These are phyloP conservation scores for Clausena lansium DNA, from an alignment of 345 rosid species.

Conservation along the genomic window DNA sequence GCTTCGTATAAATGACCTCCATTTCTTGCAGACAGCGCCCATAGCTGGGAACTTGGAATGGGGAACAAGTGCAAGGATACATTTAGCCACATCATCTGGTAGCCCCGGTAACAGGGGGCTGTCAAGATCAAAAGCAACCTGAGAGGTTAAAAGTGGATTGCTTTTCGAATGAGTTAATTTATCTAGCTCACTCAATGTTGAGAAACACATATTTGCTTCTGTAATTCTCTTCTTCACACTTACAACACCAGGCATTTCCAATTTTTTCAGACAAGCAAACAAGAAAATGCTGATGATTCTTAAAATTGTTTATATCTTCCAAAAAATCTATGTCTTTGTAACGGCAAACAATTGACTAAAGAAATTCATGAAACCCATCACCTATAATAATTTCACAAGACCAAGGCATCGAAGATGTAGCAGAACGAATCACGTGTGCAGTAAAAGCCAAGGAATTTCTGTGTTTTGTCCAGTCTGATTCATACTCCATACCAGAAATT, in stretches of 20 bases:
- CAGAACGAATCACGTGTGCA: conserved; percentile 56
- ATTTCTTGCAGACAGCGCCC: conserved; percentile 81
- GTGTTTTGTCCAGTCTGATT: conserved; percentile 55
- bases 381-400: conserved; percentile 80
- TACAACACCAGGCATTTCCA: conserved; percentile 46
- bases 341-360: conserved; percentile 31
- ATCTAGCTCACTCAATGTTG: conserved; percentile 21
- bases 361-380: conserved; percentile 75
- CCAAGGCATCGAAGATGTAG: conserved; percentile 73
- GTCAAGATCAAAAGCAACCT: conserved; percentile 31
- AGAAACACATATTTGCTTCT: conserved; percentile 38
- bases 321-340: conserved; percentile 25
- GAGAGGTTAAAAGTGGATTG: conserved; percentile 32
- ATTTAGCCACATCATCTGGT: conserved; percentile 86
- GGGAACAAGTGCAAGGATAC: conserved; percentile 82
- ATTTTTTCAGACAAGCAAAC: background rate
- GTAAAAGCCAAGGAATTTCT: conserved; percentile 48
- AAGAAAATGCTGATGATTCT: conserved; percentile 23
- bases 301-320: conserved; percentile 28
- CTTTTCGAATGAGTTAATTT: conserved; percentile 28
- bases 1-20: conserved; percentile 80
- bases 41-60: conserved; percentile 61
- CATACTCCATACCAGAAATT: conserved; percentile 75
- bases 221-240: conserved; percentile 52
- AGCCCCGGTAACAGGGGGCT: conserved; percentile 71